A percentile compares a stretch with the other conserved stretches of the same genome.
Conservation (phyloP, 441 rosid genomes). For the Pelargonium hybrid region DNA sequence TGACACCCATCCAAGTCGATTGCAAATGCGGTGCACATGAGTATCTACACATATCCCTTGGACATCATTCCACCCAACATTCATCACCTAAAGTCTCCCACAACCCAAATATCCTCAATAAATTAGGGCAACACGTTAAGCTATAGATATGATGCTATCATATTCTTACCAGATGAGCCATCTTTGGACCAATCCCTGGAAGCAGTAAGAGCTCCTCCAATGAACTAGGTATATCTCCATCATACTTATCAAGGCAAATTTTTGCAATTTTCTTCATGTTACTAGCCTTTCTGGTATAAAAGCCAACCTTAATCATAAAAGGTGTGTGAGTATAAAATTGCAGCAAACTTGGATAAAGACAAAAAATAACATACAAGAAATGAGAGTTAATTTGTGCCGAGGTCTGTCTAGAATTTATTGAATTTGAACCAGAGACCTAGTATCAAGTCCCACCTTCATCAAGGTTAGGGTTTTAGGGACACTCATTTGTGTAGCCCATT, state of each 20-base stretch:
- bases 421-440: not conserved
- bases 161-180: constrained; percentile 85
- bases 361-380: not conserved
- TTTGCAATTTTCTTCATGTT: constrained; percentile 84
- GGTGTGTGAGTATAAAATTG: constrained; percentile 3
- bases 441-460: not conserved
- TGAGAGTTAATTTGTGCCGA: not conserved
- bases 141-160: not conserved
- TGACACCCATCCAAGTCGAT: constrained; percentile 92
- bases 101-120: not conserved
- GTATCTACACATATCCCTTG: constrained; percentile 94
- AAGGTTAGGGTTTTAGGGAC: not conserved
- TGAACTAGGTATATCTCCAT: constrained; percentile 79
- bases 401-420: not conserved
- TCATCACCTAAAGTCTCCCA: constrained; percentile 56
- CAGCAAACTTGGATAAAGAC: not conserved
- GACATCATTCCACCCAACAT: constrained; percentile 76
- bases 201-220: constrained; percentile 77
- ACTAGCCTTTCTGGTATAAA: constrained; percentile 76
- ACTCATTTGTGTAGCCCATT: not conserved
- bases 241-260: constrained; percentile 59
- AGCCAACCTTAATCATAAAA: constrained; percentile 55
- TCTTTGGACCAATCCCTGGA: constrained; percentile 96
- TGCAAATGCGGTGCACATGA: constrained; percentile 87
- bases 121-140: constrained; percentile 1